These are phyloP conservation scores for Entophlyctis helioformis DNA, from an alignment of 192 early-diverging fungal species.

Conservation along the genomic window DNA sequence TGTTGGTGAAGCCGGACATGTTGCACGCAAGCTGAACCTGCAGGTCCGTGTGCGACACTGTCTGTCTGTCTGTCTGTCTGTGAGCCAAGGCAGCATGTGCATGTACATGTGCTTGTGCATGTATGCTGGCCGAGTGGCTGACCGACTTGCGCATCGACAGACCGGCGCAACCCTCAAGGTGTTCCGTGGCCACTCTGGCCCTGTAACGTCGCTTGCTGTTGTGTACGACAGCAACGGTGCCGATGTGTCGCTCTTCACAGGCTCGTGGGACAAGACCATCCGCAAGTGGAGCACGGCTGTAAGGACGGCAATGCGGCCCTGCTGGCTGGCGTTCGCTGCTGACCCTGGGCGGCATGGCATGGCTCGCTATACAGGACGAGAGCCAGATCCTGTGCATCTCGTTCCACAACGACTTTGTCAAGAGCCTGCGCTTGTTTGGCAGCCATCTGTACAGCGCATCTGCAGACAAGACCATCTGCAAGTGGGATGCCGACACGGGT, in stretches of 20 bases:
- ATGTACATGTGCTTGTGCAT: neutral
- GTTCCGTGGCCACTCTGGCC: constrained; percentile 41
- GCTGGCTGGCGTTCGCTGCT: too few species aligned
- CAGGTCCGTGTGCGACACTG: constrained; percentile 20
- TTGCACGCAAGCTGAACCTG: constrained; percentile 54
- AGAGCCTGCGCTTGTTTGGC: constrained; percentile 39
- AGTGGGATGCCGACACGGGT: constrained; percentile 59
- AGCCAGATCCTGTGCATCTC: too few species aligned
- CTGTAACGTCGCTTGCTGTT: constrained; percentile 36
- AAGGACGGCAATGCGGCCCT: too few species aligned
- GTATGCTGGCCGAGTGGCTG: neutral
- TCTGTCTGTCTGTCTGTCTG: too few species aligned
- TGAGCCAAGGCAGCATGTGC: too few species aligned
- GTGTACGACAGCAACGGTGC: constrained; percentile 13
- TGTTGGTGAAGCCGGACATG: constrained; percentile 62
- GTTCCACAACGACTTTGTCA: constrained; percentile 83
- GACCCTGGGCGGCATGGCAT: too few species aligned
- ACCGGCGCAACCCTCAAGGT: constrained; percentile 14
- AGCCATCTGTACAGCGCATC: constrained; percentile 49
- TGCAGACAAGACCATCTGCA: constrained; percentile 66
- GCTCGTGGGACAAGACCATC: constrained; percentile 91
- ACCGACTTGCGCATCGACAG: constrained; percentile 11
- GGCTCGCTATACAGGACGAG: neutral
- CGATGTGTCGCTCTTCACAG: constrained; percentile 60
- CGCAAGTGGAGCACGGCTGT: constrained; percentile 71